These are phyloP conservation scores for Penicillium paxilli DNA, from an alignment of 495 filamentous ascomycete species.

Conservation along the genomic window DNA sequence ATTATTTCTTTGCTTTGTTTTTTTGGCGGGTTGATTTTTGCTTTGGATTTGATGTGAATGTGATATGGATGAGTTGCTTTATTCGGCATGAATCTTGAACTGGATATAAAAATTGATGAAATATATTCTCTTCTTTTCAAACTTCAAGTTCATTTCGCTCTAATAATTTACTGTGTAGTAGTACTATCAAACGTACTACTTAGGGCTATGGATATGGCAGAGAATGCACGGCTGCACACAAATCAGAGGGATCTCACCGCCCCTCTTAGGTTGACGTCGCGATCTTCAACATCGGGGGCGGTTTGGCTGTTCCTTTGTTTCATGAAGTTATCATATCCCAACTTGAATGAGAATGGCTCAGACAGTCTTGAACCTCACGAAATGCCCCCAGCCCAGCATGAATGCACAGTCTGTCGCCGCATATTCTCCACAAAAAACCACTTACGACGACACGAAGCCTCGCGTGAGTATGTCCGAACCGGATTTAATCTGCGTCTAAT, in stretches of 20 bases:
- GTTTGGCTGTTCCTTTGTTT: too few relatives aligned
- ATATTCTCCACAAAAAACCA: constrained; percentile 12
- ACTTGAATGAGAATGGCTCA: too few relatives aligned
- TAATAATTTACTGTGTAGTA: not conserved
- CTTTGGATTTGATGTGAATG: not conserved
- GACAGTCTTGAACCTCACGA: too few relatives aligned
- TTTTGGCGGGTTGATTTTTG: not conserved
- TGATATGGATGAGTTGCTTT: not conserved
- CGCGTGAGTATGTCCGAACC: constrained; percentile 1
- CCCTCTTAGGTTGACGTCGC: too few relatives aligned
- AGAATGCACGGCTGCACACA: too few relatives aligned
- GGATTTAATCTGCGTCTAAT: not conserved
- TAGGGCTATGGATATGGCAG: too few relatives aligned
- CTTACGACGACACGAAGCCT: constrained; percentile 10
- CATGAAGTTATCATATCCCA: too few relatives aligned
- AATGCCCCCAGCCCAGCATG: not conserved
- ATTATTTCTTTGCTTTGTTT: not conserved
- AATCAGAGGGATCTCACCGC: too few relatives aligned
- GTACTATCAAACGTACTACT: not conserved
- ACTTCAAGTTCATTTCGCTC: not conserved
- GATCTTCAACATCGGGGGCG: too few relatives aligned
- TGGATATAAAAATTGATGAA: not conserved
- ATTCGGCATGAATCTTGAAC: not conserved
- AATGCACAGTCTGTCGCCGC: not conserved
- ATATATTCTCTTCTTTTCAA: not conserved